Evolutionary conservation across 192 early-diverging fungal genomes (phyloP), one percentile per base, ranked within the genome.

Genomic region (Rhizophagus sp.): DNA sequence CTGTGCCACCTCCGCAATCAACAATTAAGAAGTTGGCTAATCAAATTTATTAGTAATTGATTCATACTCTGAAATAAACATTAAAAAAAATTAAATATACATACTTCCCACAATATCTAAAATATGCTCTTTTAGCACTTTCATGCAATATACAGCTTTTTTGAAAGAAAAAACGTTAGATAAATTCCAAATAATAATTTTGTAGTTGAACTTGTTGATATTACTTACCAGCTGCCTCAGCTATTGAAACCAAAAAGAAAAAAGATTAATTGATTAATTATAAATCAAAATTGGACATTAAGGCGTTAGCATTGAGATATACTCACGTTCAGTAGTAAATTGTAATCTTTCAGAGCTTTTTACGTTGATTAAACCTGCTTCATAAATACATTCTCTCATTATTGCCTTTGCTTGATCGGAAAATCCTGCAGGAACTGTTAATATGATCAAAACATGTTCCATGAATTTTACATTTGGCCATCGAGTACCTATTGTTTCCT

Each of bases 381-480:
- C 82, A 52, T 84, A 82, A 33, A 87, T 86, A 30, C 88, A 88
- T 33, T 86, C 85, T 39, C 89, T 79, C 85, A 90, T 86, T 10
- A 86, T 87, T 30, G 81, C 84, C 74, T 90, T 90, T 61, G 89
- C 88, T 52, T 82, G 64, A 44, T 88, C 88, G 12, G 83, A 84
- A 82, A 85, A 89, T 84, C 86, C 87, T 24, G 88, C 88, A 10
- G 88, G 88, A 15, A 89, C 88, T 4, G 88, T 89, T 15, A 89
- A 12, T 27, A 75, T 24, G 13, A 62, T 12, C 52, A 75, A 75
- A 44, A 62, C 57, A 11, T 75, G 47, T 24, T 75, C 57, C 49
- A 62, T 19, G n/a, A 75, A 75, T 10, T 75, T 62, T 34, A 75
- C 30, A 3, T 36, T 36, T 34, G 73, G 73, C 73, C 73, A 75